A percentile compares a stretch with the other conserved stretches of the same genome.
Evolutionary conservation across 2,329 filamentous ascomycete species (phyloP).

Genomic region (Mollisiaceae sp.): DNA sequence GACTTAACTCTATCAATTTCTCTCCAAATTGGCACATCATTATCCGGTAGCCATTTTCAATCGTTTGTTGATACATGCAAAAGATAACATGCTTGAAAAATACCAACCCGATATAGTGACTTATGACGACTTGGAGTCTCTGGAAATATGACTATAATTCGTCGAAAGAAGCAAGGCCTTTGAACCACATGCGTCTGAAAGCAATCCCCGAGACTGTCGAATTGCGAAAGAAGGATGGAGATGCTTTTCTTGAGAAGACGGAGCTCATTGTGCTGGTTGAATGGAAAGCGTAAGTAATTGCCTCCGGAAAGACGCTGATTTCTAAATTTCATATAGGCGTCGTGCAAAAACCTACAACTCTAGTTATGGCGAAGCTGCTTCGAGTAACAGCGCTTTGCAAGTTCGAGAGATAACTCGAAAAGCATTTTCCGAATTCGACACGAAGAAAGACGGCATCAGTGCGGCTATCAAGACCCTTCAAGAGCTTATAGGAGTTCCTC

Average conservation of each 20-base stretch:
- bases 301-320: neutral
- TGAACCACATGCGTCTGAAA: slow-evolving; percentile 4
- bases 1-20: neutral
- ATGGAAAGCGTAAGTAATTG: slow-evolving; percentile 9
- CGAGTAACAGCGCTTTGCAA: neutral
- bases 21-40: neutral
- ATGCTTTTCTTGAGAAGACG: slow-evolving; percentile 3
- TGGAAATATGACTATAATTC: neutral
- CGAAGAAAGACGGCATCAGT: slow-evolving; percentile 6
- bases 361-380: neutral
- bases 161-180: slow-evolving; percentile 1
- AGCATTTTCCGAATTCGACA: slow-evolving; percentile 6
- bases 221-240: neutral
- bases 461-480: slow-evolving; percentile 3
- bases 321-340: neutral
- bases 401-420: slow-evolving; percentile 3
- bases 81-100: neutral
- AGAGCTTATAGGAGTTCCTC: slow-evolving; percentile 1
- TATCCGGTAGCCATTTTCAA: neutral
- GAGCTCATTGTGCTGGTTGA: slow-evolving; percentile 2
- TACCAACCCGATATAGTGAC: neutral
- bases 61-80: neutral
- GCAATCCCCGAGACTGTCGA: slow-evolving; percentile 1
- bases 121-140: neutral
- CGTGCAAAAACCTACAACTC: slow-evolving; percentile 5